Conservation (phyloP, 2,329 filamentous ascomycete species). For the Colletotrichum siamense region DNA sequence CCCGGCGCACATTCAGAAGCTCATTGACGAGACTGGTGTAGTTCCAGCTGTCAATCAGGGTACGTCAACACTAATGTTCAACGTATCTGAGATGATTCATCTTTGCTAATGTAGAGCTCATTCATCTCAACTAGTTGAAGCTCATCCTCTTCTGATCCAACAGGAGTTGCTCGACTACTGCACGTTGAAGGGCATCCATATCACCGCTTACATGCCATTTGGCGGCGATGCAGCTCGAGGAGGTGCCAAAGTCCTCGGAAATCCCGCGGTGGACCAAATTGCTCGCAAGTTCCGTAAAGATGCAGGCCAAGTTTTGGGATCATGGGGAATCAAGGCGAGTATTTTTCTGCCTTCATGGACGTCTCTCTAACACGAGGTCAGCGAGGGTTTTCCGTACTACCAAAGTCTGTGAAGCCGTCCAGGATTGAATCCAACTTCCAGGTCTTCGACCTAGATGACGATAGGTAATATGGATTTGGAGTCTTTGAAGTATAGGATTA, state of each 20-base stretch:
- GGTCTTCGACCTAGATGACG: background rate
- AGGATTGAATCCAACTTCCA: background rate
- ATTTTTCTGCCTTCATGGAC: background rate
- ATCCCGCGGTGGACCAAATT: background rate
- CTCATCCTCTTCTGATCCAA: background rate
- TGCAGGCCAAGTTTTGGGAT: background rate
- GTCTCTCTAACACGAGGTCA: background rate
- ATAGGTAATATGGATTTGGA: background rate
- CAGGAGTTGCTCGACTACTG: background rate
- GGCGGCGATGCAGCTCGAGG: background rate
- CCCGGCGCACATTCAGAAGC: background rate
- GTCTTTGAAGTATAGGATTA: background rate
- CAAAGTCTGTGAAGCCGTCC: background rate
- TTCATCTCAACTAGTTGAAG: background rate
- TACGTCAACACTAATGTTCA: background rate
- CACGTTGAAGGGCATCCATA: background rate
- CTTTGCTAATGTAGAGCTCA: background rate
- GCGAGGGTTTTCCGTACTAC: background rate
- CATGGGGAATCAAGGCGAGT: background rate
- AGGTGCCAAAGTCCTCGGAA: conserved; percentile 27
- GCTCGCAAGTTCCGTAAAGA: background rate
- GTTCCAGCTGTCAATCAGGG: background rate
- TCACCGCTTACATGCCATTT: background rate
- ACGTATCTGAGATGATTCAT: background rate
- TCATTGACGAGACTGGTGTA: background rate